Conservation (phyloP, 2,329 filamentous ascomycete species). For the Fusarium sp. region DNA sequence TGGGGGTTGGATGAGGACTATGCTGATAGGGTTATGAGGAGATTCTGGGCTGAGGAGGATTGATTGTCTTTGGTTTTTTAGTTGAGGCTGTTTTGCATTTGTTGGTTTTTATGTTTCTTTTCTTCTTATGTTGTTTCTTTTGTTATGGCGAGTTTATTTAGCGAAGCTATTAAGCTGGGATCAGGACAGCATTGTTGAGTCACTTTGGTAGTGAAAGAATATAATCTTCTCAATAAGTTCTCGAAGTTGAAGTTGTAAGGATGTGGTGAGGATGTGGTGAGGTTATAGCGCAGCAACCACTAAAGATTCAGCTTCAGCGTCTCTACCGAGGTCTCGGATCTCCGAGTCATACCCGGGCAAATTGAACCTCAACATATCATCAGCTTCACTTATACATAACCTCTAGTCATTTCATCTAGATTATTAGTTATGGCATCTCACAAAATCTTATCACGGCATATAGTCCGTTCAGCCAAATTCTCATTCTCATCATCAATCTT, state of each 20-base stretch:
- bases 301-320: slow-evolving; percentile 8
- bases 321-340: slow-evolving; percentile 7
- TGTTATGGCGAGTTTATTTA: background rate
- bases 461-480: background rate
- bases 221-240: background rate
- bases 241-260: background rate
- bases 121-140: background rate
- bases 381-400: background rate
- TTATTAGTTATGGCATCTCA: background rate
- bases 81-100: background rate
- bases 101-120: no score
- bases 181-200: background rate
- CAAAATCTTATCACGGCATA: background rate
- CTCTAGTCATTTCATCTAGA: background rate
- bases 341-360: slow-evolving; percentile 4
- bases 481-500: background rate
- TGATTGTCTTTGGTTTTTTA: background rate
- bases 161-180: background rate
- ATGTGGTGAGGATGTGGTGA: no score
- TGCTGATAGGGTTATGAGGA: slow-evolving; percentile 64
- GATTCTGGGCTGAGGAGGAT: slow-evolving; percentile 49
- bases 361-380: background rate
- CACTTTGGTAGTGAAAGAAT: background rate
- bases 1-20: slow-evolving; percentile 67
- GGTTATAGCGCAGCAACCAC: slow-evolving; percentile 13